Evolutionary conservation across 1,139 yeast genomes (phyloP).

Genomic region (Saccharomyces hybrid): DNA sequence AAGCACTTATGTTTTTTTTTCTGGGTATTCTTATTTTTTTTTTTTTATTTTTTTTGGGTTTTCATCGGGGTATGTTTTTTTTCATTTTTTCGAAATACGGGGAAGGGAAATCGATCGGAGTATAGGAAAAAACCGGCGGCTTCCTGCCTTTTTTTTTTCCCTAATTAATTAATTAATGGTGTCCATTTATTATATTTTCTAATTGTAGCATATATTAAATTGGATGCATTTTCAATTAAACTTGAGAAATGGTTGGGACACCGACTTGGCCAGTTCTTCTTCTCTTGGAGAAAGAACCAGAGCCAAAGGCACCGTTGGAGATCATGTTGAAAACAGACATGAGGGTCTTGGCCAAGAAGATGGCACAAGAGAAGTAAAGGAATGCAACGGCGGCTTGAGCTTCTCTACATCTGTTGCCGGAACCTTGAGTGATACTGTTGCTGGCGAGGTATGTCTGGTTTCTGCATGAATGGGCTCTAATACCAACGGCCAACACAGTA

Average conservation of each 20-base stretch:
- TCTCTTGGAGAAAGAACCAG: constrained; percentile 25
- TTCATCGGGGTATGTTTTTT: neutral
- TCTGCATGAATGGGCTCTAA: constrained; percentile 76
- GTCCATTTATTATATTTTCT: neutral
- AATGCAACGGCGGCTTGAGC: constrained; percentile 90
- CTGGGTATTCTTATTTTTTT: neutral
- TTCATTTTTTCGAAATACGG: neutral
- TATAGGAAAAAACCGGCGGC: neutral
- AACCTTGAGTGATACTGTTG: constrained; percentile 71
- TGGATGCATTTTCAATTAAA: constrained; percentile 34
- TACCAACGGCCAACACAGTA: constrained; percentile 85
- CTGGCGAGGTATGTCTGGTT: constrained; percentile 54
- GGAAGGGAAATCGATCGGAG: neutral
- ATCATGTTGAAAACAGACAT: constrained; percentile 52
- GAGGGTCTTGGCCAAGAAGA: constrained; percentile 61
- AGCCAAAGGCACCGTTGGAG: constrained; percentile 70
- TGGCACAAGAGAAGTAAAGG: constrained; percentile 77
- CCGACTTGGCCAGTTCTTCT: constrained; percentile 57
- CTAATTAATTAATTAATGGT: neutral
- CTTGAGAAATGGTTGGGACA: constrained; percentile 84
- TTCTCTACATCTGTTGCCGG: constrained; percentile 80
- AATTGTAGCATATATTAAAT: neutral
- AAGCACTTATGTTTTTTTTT: neutral
- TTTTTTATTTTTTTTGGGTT: neutral
- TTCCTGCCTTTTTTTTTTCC: neutral